These are phyloP conservation scores for Cutaneotrichosporon sp. DNA, from an alignment of 1,284 basidiomycete genomes.

Conservation along the genomic window DNA sequence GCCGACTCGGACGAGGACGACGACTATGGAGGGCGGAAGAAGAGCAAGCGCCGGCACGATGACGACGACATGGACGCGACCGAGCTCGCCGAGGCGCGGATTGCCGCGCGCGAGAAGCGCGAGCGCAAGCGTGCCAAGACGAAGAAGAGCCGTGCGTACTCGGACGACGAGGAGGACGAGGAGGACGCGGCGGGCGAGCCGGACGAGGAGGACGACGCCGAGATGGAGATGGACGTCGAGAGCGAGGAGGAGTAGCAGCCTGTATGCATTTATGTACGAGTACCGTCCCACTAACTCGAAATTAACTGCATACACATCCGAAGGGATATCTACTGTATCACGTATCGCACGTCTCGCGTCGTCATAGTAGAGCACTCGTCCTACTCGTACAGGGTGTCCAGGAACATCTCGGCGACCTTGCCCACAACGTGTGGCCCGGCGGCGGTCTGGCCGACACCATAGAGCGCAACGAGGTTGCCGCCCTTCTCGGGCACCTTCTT, in stretches of 20 bases:
- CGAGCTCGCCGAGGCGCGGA: constrained; percentile 40
- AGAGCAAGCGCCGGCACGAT: constrained; percentile 25
- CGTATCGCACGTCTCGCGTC: not conserved
- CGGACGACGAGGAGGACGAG: constrained; percentile 25
- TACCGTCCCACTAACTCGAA: not conserved
- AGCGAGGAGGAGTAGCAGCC: constrained; percentile 40
- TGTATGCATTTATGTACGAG: constrained; percentile 4
- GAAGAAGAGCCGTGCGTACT: constrained; percentile 14
- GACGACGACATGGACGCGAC: constrained; percentile 40
- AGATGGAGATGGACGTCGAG: constrained; percentile 51
- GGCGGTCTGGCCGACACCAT: constrained; percentile 82
- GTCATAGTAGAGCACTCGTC: no score
- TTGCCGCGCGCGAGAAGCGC: constrained; percentile 37
- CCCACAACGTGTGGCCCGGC: constrained; percentile 86
- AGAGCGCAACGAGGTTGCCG: constrained; percentile 82
- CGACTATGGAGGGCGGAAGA: constrained; percentile 21
- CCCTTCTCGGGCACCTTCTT: constrained; percentile 61
- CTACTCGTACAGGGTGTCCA: constrained; percentile 76
- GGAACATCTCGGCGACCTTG: constrained; percentile 75
- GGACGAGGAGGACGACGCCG: constrained; percentile 33
- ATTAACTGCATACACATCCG: constrained; percentile 1
- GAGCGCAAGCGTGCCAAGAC: constrained; percentile 30
- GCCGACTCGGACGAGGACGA: constrained; percentile 36
- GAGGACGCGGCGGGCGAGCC: constrained; percentile 24
- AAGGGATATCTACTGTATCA: not conserved